Evolutionary conservation across 306 rosid species (phyloP), one percentile per base, ranked within the genome.

Genomic region (Trichosanthes cucumerina): DNA sequence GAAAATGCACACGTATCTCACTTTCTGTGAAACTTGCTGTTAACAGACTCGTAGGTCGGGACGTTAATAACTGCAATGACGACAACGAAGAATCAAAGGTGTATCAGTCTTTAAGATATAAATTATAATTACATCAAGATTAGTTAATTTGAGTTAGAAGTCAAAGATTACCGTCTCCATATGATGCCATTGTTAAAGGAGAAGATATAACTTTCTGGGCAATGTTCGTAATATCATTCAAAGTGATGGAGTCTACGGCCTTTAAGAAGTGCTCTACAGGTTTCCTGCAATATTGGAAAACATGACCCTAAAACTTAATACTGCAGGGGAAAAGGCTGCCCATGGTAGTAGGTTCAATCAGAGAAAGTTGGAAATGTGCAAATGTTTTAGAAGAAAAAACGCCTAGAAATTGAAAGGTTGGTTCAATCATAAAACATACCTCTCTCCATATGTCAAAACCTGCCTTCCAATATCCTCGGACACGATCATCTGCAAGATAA

Each of bases 391-490:
- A 18, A 65, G 53, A 41, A 41, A 69, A 75, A 28, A 41, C 44
- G 31, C 16, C 69, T 6, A 33, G 10, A 13, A 14, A 7, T 1
- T 75, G 26, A 50, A 13, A 21, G 15, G 31, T 41, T 23, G 36
- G 60, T 31, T 64, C 21, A 62, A 50, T 73, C 86, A 70, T 78
- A 69, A 43, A 12, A 73, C 68, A 36, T 85, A 96, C 99, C 99
- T 96, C 82, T 91, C 92, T 82, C 99, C 97, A 6, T 91, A 93
- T 36, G 99, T 96, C 91, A 93, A 89, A 88, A 96, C 81, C 87
- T 96, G 99, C 80, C 99, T 88, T 28, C 99, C 99, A 5, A 96
- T 91, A 82, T 96, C 99, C 79, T 96, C 99, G 3, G 99, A 91
- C 11, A 89, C 93, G 77, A 96, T 90, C 92, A 89, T 88, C 98